These are phyloP conservation scores for Globisporangium mamillatum DNA, from an alignment of 352 stramenopile genomes.

Conservation along the genomic window DNA sequence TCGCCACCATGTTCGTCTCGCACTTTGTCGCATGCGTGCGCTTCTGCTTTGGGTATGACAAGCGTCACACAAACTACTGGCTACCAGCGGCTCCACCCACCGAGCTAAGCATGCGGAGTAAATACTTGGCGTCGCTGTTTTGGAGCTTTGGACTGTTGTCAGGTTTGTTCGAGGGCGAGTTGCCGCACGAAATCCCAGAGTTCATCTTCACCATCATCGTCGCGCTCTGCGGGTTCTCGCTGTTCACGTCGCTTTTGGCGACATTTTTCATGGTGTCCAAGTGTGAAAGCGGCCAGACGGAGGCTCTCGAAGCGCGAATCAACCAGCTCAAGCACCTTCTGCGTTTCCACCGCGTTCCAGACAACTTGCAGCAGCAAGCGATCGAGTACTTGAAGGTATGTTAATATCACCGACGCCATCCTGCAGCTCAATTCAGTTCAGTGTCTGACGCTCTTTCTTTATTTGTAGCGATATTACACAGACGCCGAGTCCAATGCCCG, in stretches of 20 bases:
- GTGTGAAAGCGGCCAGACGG: conserved; percentile 48
- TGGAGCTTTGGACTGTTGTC: conserved; percentile 63
- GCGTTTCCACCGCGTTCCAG: conserved; percentile 58
- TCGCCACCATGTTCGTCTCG: conserved; percentile 33
- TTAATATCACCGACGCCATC: not conserved
- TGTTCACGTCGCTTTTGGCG: conserved; percentile 63
- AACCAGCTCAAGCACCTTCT: conserved; percentile 67
- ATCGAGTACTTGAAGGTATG: conserved; percentile 51
- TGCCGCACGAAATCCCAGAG: conserved; percentile 32
- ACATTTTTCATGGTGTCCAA: conserved; percentile 73
- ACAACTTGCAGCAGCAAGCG: conserved; percentile 41
- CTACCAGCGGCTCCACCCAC: conserved; percentile 17
- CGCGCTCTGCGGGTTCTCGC: conserved; percentile 42
- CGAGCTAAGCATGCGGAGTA: conserved; percentile 3
- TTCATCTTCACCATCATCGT: conserved; percentile 52
- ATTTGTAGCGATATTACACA: conserved; percentile 46
- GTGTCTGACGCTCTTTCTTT: not conserved
- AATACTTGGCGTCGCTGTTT: conserved; percentile 43
- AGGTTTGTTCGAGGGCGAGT: conserved; percentile 43
- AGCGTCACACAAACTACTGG: conserved; percentile 18
- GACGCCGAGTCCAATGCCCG: conserved; percentile 68
- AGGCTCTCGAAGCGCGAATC: conserved; percentile 46
- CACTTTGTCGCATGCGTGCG: conserved; percentile 51
- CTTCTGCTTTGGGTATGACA: conserved; percentile 33
- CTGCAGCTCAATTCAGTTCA: not conserved